These are phyloP conservation scores for Magnolia sinica DNA, from an alignment of 164 flowering plant species.

Conservation along the genomic window DNA sequence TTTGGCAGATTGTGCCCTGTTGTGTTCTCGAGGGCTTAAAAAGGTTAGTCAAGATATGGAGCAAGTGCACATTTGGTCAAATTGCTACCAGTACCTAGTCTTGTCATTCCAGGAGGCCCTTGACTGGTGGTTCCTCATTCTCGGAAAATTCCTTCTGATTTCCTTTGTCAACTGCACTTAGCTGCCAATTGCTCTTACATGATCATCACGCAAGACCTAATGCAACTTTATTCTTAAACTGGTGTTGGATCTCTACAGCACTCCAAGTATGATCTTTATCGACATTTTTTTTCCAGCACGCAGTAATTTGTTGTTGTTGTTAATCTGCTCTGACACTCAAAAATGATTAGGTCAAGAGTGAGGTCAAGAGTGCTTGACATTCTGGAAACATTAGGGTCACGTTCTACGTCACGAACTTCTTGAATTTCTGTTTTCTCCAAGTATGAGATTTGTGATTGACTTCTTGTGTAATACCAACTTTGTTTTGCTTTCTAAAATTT, in stretches of 20 bases:
- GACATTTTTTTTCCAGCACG: constrained; percentile 18
- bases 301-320: constrained; percentile 29
- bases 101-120: constrained; percentile 81
- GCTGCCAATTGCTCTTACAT: constrained; percentile 36
- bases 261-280: constrained; percentile 42
- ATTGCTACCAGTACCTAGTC: constrained; percentile 43
- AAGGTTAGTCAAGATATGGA: constrained; percentile 67
- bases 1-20: constrained; percentile 46
- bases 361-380: constrained; percentile 11
- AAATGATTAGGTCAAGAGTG: no score
- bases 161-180: constrained; percentile 97
- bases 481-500: not conserved
- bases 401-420: constrained; percentile 27
- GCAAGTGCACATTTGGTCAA: constrained; percentile 58
- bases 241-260: constrained; percentile 55
- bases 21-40: constrained; percentile 28
- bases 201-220: no score
- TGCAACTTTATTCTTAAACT: constrained; percentile 41
- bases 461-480: not conserved
- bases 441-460: not conserved
- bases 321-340: not conserved
- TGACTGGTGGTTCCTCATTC: constrained; percentile 73
- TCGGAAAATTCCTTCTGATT: constrained; percentile 67
- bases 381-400: constrained; percentile 23
- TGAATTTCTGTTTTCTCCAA: not conserved